phyloP scores from a whole-genome alignment of 2,329 filamentous ascomycete genomes.

The Chaetothyriales sp. region DNA sequence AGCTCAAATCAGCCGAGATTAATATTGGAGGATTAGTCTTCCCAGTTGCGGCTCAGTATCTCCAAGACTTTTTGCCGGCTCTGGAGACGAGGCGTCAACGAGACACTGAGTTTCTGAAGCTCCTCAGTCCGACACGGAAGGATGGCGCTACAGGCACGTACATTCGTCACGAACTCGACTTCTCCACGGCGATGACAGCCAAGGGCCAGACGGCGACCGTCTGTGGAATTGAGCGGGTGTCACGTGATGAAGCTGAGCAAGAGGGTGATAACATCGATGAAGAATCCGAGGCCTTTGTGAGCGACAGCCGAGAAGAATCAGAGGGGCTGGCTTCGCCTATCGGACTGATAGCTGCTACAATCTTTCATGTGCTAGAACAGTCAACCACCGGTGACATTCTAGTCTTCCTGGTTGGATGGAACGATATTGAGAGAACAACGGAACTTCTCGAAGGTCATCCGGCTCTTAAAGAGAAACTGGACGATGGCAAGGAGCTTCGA shows the following conservation, averaged over 20 bases:
- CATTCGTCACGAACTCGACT: not conserved
- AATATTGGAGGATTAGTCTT: constrained; percentile 87
- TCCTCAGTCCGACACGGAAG: not conserved
- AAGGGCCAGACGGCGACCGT: not conserved
- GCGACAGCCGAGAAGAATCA: not conserved
- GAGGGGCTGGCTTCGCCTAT: constrained; percentile 18
- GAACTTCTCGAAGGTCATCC: constrained; percentile 22
- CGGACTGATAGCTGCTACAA: constrained; percentile 30
- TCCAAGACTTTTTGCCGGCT: constrained; percentile 60
- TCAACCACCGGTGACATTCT: constrained; percentile 55
- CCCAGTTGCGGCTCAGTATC: constrained; percentile 70
- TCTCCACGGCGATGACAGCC: not conserved
- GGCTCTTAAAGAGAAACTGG: constrained; percentile 30
- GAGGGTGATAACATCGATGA: not conserved
- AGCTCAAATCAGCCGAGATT: constrained; percentile 46
- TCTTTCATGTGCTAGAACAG: constrained; percentile 34
- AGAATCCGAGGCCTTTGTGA: not conserved
- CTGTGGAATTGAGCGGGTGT: not conserved
- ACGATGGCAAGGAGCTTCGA: constrained; percentile 27
- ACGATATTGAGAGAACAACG: constrained; percentile 67
- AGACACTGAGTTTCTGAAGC: not conserved
- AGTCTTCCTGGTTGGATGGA: constrained; percentile 85
- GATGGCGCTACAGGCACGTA: not conserved
- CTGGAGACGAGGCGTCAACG: not conserved
- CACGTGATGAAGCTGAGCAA: not conserved